A percentile compares a stretch with the other conserved stretches of the same genome.
These are phyloP conservation scores for Verbena officinalis DNA, from an alignment of 257 asterid species.

Conservation along the genomic window DNA sequence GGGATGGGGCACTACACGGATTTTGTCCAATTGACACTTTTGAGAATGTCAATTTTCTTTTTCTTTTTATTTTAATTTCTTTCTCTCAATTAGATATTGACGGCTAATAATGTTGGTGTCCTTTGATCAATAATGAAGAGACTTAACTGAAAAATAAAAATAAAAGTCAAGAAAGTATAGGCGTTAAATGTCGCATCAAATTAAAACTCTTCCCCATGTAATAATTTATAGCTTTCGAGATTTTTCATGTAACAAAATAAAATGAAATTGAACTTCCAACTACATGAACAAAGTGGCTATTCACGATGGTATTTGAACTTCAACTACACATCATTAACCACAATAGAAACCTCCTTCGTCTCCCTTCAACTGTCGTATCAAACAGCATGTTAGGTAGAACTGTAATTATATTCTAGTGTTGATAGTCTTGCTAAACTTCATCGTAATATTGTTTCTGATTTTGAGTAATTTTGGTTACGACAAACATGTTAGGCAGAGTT, in stretches of 20 bases:
- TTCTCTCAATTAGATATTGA: neutral
- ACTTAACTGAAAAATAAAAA: neutral
- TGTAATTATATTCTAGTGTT: too few relatives aligned
- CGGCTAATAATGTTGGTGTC: neutral
- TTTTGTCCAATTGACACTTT: neutral
- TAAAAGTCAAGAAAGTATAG: neutral
- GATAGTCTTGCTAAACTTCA: too few relatives aligned
- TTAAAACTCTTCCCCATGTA: neutral
- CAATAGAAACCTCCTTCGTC: too few relatives aligned
- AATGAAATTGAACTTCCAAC: neutral
- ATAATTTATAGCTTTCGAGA: neutral
- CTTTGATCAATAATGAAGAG: neutral
- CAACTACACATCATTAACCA: too few relatives aligned
- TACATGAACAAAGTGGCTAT: too few relatives aligned
- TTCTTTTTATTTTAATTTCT: neutral
- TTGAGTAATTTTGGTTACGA: too few relatives aligned
- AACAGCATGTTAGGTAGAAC: too few relatives aligned
- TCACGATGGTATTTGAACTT: too few relatives aligned
- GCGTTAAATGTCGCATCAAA: neutral
- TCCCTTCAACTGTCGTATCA: too few relatives aligned
- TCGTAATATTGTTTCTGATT: too few relatives aligned
- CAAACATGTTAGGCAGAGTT: too few relatives aligned
- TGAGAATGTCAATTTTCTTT: neutral
- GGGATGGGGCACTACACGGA: too few relatives aligned
- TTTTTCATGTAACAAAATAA: neutral